phyloP scores from a whole-genome alignment of 352 stramenopile species.

The Phytopythium helicoides region DNA sequence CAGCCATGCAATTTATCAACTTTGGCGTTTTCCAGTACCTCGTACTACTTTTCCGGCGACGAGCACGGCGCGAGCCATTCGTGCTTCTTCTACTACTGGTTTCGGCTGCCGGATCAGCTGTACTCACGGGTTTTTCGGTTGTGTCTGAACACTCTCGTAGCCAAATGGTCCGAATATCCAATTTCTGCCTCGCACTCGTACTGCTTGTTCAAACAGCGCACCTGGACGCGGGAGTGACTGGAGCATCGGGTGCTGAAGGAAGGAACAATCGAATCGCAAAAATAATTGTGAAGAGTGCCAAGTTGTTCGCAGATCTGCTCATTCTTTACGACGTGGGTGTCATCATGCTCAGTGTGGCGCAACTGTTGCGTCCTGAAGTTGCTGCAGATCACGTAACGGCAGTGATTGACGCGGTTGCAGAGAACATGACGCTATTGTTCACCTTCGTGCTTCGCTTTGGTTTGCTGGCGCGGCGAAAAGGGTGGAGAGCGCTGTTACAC shows the following conservation, averaged over 20 bases:
- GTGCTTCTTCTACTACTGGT: conserved; percentile 17
- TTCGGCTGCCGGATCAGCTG: conserved; percentile 7
- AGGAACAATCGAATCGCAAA: background rate
- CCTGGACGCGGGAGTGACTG: background rate
- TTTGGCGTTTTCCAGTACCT: conserved; percentile 29
- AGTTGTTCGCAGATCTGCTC: conserved; percentile 19
- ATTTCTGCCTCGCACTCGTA: conserved; percentile 21
- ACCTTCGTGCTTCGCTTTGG: conserved; percentile 30
- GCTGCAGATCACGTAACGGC: background rate
- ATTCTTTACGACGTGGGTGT: conserved; percentile 18
- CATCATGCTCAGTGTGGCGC: conserved; percentile 12
- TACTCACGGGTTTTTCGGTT: conserved; percentile 19
- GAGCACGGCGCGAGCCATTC: conserved; percentile 13
- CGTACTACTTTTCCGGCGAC: conserved; percentile 21
- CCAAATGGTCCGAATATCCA: conserved; percentile 22
- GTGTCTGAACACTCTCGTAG: background rate
- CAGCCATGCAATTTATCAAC: conserved; percentile 23
- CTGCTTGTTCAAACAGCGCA: conserved; percentile 23
- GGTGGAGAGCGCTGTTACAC: conserved; percentile 15
- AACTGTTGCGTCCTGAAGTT: conserved; percentile 10
- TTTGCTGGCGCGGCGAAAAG: conserved; percentile 7
- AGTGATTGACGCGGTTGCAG: conserved; percentile 15
- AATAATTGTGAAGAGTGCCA: background rate
- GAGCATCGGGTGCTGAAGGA: background rate
- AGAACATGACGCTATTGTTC: conserved; percentile 27